These are phyloP conservation scores for Aurifilum marmelostoma DNA, from an alignment of 2,329 filamentous ascomycete species.

Conservation along the genomic window DNA sequence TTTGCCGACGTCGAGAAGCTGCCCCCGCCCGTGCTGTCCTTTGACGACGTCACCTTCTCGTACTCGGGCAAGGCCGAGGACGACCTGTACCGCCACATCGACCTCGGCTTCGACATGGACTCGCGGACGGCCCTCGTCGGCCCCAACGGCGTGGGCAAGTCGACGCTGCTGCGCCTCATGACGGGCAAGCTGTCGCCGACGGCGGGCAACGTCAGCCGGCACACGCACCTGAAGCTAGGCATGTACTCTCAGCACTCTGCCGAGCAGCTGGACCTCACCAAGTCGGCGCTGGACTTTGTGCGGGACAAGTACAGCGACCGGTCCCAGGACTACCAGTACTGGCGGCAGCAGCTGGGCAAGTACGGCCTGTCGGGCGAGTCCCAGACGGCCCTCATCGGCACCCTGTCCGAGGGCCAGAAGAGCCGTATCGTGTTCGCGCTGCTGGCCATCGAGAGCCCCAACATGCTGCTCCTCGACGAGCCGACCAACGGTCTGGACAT, in stretches of 20 bases:
- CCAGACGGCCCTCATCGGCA: constrained; percentile 97
- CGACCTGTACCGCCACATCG: constrained; percentile 93
- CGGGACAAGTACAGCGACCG: constrained; percentile 89
- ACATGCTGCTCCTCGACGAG: constrained; percentile 98
- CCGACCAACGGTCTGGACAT: constrained; percentile 99
- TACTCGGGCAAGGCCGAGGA: constrained; percentile 90
- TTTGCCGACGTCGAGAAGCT: constrained; percentile 99
- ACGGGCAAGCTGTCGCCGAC: constrained; percentile 92
- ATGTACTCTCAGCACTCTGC: constrained; percentile 98
- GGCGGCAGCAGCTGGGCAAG: constrained; percentile 93
- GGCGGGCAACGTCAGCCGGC: constrained; percentile 77
- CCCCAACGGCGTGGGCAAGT: constrained; percentile 99
- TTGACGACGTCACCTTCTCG: constrained; percentile 97
- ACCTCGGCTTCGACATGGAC: constrained; percentile 99
- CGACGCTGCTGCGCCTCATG: constrained; percentile 93
- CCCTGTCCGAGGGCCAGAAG: constrained; percentile 96
- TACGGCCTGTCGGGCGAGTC: constrained; percentile 93
- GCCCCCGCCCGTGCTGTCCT: constrained; percentile 93
- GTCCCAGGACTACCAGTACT: constrained; percentile 98
- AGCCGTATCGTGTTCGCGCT: constrained; percentile 97
- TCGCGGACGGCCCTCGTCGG: constrained; percentile 95
- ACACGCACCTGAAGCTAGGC: constrained; percentile 98
- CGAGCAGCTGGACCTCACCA: constrained; percentile 97
- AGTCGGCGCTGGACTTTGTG: constrained; percentile 96
- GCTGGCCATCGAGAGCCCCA: constrained; percentile 90